Percentiles rank a stretch among this genome's conserved stretches.
These are phyloP conservation scores for Colletotrichum australisinense DNA, from an alignment of 2,329 filamentous ascomycete species.

Conservation along the genomic window DNA sequence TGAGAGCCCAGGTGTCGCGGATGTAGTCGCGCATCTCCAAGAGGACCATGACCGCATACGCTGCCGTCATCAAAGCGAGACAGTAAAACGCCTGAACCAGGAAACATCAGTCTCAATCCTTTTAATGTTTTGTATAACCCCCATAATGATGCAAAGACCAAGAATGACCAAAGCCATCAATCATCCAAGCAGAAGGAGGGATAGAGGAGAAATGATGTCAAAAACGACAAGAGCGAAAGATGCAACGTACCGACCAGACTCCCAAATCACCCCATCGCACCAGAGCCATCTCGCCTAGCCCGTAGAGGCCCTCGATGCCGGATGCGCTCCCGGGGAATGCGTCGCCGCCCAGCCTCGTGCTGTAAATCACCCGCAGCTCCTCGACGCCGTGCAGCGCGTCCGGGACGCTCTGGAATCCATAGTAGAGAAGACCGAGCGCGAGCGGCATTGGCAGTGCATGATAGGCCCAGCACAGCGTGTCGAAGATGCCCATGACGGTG, in stretches of 20 bases:
- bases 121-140: not conserved
- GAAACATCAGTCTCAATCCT: constrained; percentile 9
- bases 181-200: not conserved
- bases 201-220: not conserved
- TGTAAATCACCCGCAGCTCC: constrained; percentile 16
- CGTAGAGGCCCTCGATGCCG: constrained; percentile 29
- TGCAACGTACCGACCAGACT: constrained; percentile 29
- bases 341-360: constrained; percentile 1
- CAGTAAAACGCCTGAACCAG: constrained; percentile 31
- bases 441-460: constrained; percentile 28
- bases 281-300: constrained; percentile 26
- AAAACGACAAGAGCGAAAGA: constrained; percentile 1
- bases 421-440: constrained; percentile 30
- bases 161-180: not conserved
- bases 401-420: constrained; percentile 29
- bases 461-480: constrained; percentile 28
- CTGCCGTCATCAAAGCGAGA: constrained; percentile 35
- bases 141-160: constrained; percentile 12
- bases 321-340: not conserved
- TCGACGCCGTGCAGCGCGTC: constrained; percentile 23
- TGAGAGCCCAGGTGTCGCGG: constrained; percentile 34
- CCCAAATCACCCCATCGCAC: constrained; percentile 32
- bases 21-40: constrained; percentile 32
- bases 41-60: constrained; percentile 32
- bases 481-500: constrained; percentile 22